A percentile compares a stretch with the other conserved stretches of the same genome.
phyloP scores from a whole-genome alignment of 805 yeast species.

The Saturnispora gosingensis region DNA sequence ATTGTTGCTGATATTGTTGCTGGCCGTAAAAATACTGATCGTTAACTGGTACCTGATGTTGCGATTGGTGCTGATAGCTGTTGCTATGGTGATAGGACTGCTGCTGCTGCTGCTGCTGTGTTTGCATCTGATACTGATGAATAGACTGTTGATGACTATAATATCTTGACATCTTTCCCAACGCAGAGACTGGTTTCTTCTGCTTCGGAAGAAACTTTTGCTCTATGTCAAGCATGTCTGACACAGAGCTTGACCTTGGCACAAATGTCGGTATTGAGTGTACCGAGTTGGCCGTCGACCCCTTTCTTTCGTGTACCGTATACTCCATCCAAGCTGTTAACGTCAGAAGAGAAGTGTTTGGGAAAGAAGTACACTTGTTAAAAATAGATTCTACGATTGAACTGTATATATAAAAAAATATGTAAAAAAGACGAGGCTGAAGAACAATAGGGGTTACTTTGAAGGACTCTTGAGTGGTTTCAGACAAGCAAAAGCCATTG shows the following conservation, averaged over 20 bases:
- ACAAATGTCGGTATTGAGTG: constrained; percentile 4
- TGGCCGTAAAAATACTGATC: constrained; percentile 2
- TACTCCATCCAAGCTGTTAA: not conserved
- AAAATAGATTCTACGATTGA: not conserved
- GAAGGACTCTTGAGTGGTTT: not conserved
- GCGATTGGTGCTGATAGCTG: not conserved
- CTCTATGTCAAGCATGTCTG: constrained; percentile 24
- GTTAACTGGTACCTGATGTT: not conserved
- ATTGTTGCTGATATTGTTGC: not conserved
- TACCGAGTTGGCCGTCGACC: not conserved
- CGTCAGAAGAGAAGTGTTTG: not conserved
- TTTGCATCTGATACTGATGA: not conserved
- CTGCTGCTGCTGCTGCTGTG: constrained; percentile 1
- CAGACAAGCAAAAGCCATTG: not conserved
- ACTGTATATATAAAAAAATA: not conserved
- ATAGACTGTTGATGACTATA: not conserved
- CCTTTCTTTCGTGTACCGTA: not conserved
- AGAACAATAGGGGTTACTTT: not conserved
- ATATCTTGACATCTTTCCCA: constrained; percentile 3
- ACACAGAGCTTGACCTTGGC: constrained; percentile 10
- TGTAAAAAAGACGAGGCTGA: not conserved
- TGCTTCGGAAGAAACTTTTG: constrained; percentile 32
- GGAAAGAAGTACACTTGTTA: not conserved
- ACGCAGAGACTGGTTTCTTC: constrained; percentile 14
- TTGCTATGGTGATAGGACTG: not conserved